Percentiles rank a stretch among this genome's conserved stretches.
phyloP scores from a whole-genome alignment of 2,329 filamentous ascomycete species.

The Teratosphaeria epicoccoides region DNA sequence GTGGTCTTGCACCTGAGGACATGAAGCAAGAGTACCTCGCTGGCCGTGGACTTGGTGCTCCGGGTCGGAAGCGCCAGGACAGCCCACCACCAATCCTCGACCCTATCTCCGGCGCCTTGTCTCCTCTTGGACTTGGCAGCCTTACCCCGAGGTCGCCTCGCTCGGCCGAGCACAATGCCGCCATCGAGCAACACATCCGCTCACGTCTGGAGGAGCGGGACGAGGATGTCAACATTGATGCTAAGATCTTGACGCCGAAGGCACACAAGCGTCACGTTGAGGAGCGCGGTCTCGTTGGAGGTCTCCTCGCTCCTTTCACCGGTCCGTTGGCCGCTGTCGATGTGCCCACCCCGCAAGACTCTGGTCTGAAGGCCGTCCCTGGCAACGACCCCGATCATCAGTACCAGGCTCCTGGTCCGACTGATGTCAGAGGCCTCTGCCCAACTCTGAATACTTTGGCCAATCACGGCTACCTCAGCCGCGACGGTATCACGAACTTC shows the following conservation, averaged over 20 bases:
- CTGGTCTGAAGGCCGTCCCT: constrained; percentile 12
- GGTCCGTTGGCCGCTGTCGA: constrained; percentile 13
- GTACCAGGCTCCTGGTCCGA: constrained; percentile 14
- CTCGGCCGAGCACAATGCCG: constrained; percentile 4
- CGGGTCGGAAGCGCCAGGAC: constrained; percentile 7
- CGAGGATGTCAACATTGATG: constrained; percentile 11
- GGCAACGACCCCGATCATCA: constrained; percentile 17
- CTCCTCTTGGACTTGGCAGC: constrained; percentile 8
- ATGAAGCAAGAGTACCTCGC: constrained; percentile 3
- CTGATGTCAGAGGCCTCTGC: constrained; percentile 12
- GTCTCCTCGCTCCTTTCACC: constrained; percentile 14
- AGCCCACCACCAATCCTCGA: constrained; percentile 8
- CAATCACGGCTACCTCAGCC: constrained; percentile 5
- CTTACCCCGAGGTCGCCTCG: constrained; percentile 8
- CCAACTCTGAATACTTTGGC: constrained; percentile 8
- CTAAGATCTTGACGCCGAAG: constrained; percentile 11
- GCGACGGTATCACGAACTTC: constrained; percentile 12
- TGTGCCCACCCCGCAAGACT: constrained; percentile 14
- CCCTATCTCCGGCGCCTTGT: constrained; percentile 9
- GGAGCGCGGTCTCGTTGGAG: constrained; percentile 9
- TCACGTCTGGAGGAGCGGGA: constrained; percentile 11
- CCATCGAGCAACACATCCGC: constrained; percentile 8
- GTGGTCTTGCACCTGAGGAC: constrained; percentile 5
- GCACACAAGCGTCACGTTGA: constrained; percentile 11
- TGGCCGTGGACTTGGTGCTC: constrained; percentile 3